A percentile compares a stretch with the other conserved stretches of the same genome.
phyloP scores from a whole-genome alignment of 768 basidiomycete genomes.

The Pisolithus microcarpus region DNA sequence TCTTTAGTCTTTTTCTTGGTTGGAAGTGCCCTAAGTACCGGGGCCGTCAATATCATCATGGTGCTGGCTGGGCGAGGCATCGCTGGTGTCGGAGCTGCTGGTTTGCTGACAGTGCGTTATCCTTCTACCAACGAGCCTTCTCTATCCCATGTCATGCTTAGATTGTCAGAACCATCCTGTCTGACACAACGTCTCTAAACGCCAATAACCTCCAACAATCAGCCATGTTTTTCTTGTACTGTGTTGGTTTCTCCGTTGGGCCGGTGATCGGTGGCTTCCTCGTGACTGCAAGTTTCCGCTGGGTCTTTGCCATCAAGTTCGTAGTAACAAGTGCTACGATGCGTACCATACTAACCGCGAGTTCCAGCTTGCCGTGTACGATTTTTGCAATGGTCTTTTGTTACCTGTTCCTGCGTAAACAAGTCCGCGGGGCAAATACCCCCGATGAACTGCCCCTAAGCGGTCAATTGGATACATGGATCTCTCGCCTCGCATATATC shows the following conservation, averaged over 20 bases:
- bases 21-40: slow-evolving; percentile 43
- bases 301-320: slow-evolving; percentile 53
- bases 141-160: neutral
- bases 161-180: slow-evolving; percentile 38
- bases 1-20: slow-evolving; percentile 39
- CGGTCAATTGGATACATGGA: slow-evolving; percentile 9
- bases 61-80: slow-evolving; percentile 41
- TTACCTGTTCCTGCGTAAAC: slow-evolving; percentile 35
- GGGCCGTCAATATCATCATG: slow-evolving; percentile 38
- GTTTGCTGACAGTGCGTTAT: slow-evolving; percentile 28
- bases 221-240: slow-evolving; percentile 37
- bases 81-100: slow-evolving; percentile 44
- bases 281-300: slow-evolving; percentile 36
- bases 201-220: slow-evolving; percentile 37
- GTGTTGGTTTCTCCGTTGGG: slow-evolving; percentile 36
- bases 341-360: neutral
- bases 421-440: slow-evolving; percentile 15
- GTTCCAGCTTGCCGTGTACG: slow-evolving; percentile 34
- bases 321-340: slow-evolving; percentile 3
- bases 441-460: slow-evolving; percentile 7
- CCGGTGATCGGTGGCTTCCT: slow-evolving; percentile 39
- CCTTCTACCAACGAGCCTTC: neutral
- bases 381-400: slow-evolving; percentile 31
- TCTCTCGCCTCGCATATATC: slow-evolving; percentile 28
- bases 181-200: slow-evolving; percentile 38